Evolutionary conservation across 768 basidiomycete species (phyloP), one percentile per base, ranked within the genome.

Genomic region (Psilocybe sp.): DNA sequence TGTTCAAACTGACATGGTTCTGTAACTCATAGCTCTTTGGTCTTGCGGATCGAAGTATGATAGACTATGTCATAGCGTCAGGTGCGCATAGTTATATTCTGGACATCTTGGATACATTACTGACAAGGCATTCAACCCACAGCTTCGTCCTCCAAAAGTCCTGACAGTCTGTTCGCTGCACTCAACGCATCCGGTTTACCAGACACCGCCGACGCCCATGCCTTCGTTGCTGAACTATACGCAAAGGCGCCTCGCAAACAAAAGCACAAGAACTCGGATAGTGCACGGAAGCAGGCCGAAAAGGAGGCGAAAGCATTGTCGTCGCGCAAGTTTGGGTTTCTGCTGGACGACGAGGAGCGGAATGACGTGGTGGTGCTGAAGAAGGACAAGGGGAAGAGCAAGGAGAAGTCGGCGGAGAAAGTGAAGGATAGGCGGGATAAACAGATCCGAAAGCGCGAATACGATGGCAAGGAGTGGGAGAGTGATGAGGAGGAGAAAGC

Each of bases 41-140:
- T 48, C 78, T 91, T 40, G 84, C 93, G 16, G 89, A 96, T 69
- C 77, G 78, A 55, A 91, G 81, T 56, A 90, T 88, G 52, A 81
- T 92, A 57, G 87, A 92, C 72, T 97, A 85, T 66, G 86, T 97
- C 33, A 74, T 91, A 65, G 91, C 91, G 43, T 85, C 89, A 68
- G 92, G 91, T 87, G 55, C 36, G 78, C 23, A 23, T n/a, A 10
- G 5, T 3, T 36, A 34, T 9, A 1, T 13, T 14, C 14, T 13
- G 23, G 23, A 28, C 31, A 14, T 10, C 31, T 28, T 43, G 23
- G 6, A 38, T 20, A 19, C 35, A 50, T 35, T 39, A 23, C 52
- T 47, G 13, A 49, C 28, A 38, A 16, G 7, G 43, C 32, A 13
- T 48, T 39, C 60, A 50, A 36, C 46, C 43, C 33, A n/a, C 59